Evolutionary conservation across 768 basidiomycete genomes (phyloP), one percentile per base, ranked within the genome.

Genomic region (Boletus vinaceobasis): DNA sequence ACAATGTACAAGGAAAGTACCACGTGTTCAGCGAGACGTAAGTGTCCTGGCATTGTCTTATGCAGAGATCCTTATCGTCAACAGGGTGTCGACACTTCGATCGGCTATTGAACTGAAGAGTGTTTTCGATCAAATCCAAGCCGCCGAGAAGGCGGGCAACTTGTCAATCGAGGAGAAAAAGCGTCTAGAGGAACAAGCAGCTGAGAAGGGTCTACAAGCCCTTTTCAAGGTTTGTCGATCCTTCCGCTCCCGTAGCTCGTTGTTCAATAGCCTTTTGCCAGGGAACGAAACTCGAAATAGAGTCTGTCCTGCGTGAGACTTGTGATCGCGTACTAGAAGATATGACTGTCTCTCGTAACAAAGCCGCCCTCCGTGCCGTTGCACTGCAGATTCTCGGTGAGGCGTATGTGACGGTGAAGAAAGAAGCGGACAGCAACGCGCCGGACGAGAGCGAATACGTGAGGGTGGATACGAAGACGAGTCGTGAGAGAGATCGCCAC

Each of bases 11-110:
- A 68, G 90, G 89, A 13, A 93, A 92, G 73, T 94, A 93, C 47
- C 92, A 95, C 65, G 88, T 94, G 17, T 90, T 96, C 71, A 93
- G 90, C 67, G 92, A 94, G 75, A 93, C 91, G 89, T 90, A 59
- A 61, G 89, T 77, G 36, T 54, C n/a, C 27, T 19, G 43, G 27
- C 9, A 37, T 43, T 17, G 48, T 44, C 32, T 32, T 8, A 27
- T 40, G 10, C 19, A 31, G 48, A 17, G 45, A 43, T 26, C 40
- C 56, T 59, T n/a, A 58, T 36, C 38, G 23, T 35, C 32, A 45
- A 35, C 38, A 92, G 89, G 8, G 89, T 93, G 15, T 93, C 90
- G 9, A 93, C 91, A 0, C 71, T 93, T 13, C 84, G 90, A 21
- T 83, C 90, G 2, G 93, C 93, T 0, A 88, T 94, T 56, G 93